Conservation (phyloP, 1,284 basidiomycete species). For the Singerocomus rubriflavus region DNA sequence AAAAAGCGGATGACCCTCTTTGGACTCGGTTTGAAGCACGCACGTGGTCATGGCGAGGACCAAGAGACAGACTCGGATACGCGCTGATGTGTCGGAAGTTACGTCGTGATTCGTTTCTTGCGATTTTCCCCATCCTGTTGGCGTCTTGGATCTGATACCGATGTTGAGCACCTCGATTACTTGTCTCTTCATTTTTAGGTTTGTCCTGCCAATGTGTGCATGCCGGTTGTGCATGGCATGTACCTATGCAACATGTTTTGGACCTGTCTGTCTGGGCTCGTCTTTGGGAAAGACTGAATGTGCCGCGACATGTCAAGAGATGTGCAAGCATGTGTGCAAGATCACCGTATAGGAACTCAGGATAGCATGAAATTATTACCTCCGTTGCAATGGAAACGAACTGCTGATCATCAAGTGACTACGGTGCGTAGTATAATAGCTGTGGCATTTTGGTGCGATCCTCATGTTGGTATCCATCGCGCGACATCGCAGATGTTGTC, state of each 20-base stretch:
- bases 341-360: too few relatives aligned
- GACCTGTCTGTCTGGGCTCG: not conserved
- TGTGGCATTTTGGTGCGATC: too few relatives aligned
- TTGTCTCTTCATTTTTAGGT: not conserved
- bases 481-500: too few relatives aligned
- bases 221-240: constrained; percentile 3
- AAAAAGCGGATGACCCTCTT: constrained; percentile 20
- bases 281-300: not conserved
- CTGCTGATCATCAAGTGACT: too few relatives aligned
- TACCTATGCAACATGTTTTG: constrained; percentile 18
- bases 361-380: too few relatives aligned
- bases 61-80: not conserved
- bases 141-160: not conserved
- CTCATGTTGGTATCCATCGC: too few relatives aligned
- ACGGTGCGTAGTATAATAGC: too few relatives aligned
- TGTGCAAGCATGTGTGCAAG: not conserved
- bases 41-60: not conserved
- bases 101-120: not conserved
- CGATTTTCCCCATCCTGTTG: not conserved
- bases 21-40: constrained; percentile 20
- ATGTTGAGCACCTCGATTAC: constrained; percentile 1
- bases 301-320: not conserved
- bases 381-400: too few relatives aligned
- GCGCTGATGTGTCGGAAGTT: constrained; percentile 4
- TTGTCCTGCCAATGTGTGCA: constrained; percentile 1